A percentile compares a stretch with the other conserved stretches of the same genome.
Conservation (phyloP, 805 yeast genomes). For the Ogataea parapolymorpha region DNA sequence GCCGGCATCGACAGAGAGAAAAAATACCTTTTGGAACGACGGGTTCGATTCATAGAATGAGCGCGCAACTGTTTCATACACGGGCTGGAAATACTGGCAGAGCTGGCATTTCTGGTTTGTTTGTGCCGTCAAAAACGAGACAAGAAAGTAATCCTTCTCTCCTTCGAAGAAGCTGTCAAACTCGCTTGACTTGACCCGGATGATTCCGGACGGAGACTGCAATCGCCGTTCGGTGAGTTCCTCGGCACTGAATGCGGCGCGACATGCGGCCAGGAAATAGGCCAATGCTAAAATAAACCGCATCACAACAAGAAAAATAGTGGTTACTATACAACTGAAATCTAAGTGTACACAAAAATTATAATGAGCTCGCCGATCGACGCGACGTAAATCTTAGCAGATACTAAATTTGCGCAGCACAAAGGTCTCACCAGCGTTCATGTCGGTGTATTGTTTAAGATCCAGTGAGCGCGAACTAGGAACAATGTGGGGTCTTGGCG, state of each 20-base stretch:
- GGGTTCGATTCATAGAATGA: slow-evolving; percentile 46
- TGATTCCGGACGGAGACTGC: slow-evolving; percentile 34
- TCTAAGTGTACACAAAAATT: not conserved
- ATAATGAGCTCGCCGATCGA: not conserved
- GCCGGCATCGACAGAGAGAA: slow-evolving; percentile 50
- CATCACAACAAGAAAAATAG: not conserved
- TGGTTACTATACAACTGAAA: not conserved
- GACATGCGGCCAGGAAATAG: slow-evolving; percentile 2
- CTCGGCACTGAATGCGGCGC: slow-evolving; percentile 16
- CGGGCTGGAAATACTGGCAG: slow-evolving; percentile 44
- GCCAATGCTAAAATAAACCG: not conserved
- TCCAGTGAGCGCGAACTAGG: slow-evolving; percentile 3
- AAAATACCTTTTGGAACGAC: slow-evolving; percentile 38
- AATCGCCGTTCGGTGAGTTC: slow-evolving; percentile 14
- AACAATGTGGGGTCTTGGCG: not conserved
- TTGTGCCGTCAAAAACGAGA: slow-evolving; percentile 46
- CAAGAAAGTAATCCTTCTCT: slow-evolving; percentile 47
- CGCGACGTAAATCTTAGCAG: slow-evolving; percentile 6
- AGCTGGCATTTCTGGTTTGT: slow-evolving; percentile 42
- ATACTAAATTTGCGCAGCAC: slow-evolving; percentile 14
- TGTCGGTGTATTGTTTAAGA: slow-evolving; percentile 5
- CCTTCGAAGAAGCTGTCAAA: slow-evolving; percentile 42
- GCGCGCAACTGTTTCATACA: slow-evolving; percentile 39
- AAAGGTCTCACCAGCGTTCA: slow-evolving; percentile 18
- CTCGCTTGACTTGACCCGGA: slow-evolving; percentile 41